Base-by-base conservation (phyloP, 1,284 basidiomycete species). In the Microbotryomycetes sp. region DNA sequence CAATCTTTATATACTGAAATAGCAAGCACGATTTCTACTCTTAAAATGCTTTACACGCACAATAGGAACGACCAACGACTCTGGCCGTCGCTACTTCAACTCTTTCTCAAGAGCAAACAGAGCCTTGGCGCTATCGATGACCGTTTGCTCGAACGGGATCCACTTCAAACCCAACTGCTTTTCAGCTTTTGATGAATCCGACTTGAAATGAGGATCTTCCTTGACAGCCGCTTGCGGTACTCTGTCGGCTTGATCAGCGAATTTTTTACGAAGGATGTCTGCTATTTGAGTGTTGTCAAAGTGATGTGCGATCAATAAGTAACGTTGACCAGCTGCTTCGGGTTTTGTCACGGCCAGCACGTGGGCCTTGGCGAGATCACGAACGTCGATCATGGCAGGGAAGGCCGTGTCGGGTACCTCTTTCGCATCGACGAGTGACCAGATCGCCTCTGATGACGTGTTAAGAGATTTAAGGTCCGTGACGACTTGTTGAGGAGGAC, bases 301-400 rank as follows among this genome's bases (percentile, higher is more conserved):
- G 4, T 55, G 53, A 3, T 67, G 65, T 12, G 69, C 70, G 23
- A 72, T 69, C 36, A 60, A 48, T n/a, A 71, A 70, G 59, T 73
- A 82, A 1, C 87, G 79, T 65, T 87, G 75, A 0, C 82, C 83
- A 5, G 80, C 81, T 0, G 86, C 86, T n/a, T 80, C 80, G 4
- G 78, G 74, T 36, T 78, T 79, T 42, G 79, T 76, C 1, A 86
- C 76, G 0, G 85, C 82, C 7, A 79, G 76, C 3, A 80, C 75
- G 66, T 87, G 85, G 0, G 81, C 83, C 6, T 79, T 74, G 0
- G 82, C 85, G 23, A 86, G 76, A 67, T 86, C 84, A 15, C 84
- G 79, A 1, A 86, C 84, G 64, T 86, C 83, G 36, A 85, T 80
- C 75, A 78, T 85, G 73, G 67, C 54, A 12, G 59, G 59, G 59